Evolutionary conservation across 495 filamentous ascomycete species (phyloP), one percentile per base, ranked within the genome.

Genomic region (Tricharina praecox): DNA sequence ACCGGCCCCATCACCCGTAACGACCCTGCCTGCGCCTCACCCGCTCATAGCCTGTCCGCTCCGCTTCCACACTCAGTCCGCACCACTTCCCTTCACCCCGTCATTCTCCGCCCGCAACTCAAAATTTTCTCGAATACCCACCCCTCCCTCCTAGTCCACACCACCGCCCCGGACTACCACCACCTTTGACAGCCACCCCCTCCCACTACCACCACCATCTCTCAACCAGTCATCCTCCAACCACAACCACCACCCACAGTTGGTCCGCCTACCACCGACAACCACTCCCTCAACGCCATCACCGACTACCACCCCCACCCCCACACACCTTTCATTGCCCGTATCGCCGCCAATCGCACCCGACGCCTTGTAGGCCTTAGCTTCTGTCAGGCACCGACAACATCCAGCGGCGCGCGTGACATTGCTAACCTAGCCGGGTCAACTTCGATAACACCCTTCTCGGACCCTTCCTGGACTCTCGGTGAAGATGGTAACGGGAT

Each of bases 11-110:
- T 11, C 25, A 24, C n/a, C 40, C 25, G 25, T 28, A 15, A 37
- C 18, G 26, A 26, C 45, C 60, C 45, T 63, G 66, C 62, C 64
- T 65, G 63, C 63, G 54, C 51, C 53, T 61, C 62, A 59, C 64
- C 65, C 62, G 60, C 63, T 66, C 55, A 47, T 30, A 50, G 43
- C 47, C 53, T 39, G 50, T 33, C 54, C 52, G 50, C 54, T 38
- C 48, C 43, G 43, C 43, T 46, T 46, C 43, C 52, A 43, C 48
- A 45, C 24, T 36, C 26, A 37, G 45, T 34, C 49, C 25, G 20
- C 40, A 23, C 24, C 50, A 42, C 54, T 39, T 23, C 45, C 45
- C 11, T 53, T 45, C 38, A n/a, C n/a, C n/a, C 16, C 25, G 65
- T 48, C 52, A 42, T 49, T 47, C 25, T 33, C 28, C 40, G 42